phyloP scores from a whole-genome alignment of 306 rosid species.

The Mimosa bimucronata region DNA sequence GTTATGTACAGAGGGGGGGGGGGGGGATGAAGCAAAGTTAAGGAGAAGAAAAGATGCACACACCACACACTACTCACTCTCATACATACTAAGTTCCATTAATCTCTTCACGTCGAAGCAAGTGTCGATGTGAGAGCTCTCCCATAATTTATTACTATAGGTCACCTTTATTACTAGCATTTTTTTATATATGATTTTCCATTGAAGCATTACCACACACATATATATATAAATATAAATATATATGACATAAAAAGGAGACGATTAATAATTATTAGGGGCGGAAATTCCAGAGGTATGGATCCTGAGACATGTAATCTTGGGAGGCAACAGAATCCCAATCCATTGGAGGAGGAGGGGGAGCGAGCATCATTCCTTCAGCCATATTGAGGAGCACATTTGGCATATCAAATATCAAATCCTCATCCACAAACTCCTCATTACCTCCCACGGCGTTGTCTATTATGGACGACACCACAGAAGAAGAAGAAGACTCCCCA shows the following conservation, averaged over 20 bases:
- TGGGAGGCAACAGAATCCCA: constrained; percentile 19
- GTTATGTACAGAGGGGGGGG: neutral
- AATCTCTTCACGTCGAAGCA: constrained; percentile 33
- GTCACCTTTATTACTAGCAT: neutral
- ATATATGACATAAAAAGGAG: neutral
- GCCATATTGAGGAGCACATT: constrained; percentile 82
- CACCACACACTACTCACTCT: neutral
- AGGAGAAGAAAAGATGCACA: neutral
- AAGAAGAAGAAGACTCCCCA: neutral
- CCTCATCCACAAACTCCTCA: constrained; percentile 74
- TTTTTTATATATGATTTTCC: neutral
- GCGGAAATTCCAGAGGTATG: constrained; percentile 38
- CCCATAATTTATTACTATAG: constrained; percentile 36
- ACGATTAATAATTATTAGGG: neutral
- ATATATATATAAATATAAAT: neutral
- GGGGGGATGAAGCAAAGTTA: neutral
- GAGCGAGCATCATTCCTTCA: constrained; percentile 89
- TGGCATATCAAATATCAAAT: constrained; percentile 88
- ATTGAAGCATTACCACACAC: neutral
- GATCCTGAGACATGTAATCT: constrained; percentile 25
- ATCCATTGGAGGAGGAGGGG: constrained; percentile 72
- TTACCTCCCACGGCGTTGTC: constrained; percentile 1
- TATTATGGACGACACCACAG: neutral
- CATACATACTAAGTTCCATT: constrained; percentile 14
- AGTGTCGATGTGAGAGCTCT: constrained; percentile 38